Conservation (phyloP, 768 basidiomycete species). For the Gautieria morchelliformis region DNA sequence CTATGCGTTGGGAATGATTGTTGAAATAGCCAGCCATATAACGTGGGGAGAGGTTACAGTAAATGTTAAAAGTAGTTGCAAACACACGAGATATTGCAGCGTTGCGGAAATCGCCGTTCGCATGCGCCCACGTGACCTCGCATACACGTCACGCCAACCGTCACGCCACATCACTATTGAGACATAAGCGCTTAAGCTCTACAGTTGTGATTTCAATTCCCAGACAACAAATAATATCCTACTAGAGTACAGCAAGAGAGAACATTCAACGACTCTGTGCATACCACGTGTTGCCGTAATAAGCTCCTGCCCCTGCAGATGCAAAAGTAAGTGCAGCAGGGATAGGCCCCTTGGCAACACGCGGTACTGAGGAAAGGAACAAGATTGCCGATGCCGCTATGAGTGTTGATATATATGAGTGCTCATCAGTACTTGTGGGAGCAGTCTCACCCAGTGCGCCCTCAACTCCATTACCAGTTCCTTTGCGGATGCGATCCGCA, state of each 20-base stretch:
- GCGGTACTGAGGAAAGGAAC: constrained; percentile 64
- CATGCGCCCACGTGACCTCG: background rate
- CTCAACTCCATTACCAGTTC: constrained; percentile 65
- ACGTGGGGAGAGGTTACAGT: background rate
- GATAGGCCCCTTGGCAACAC: constrained; percentile 64
- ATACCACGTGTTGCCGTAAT: constrained; percentile 34
- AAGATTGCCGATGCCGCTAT: constrained; percentile 70
- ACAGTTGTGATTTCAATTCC: background rate
- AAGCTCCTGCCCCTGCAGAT: constrained; percentile 48
- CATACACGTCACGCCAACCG: too few species aligned
- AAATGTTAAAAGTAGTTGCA: background rate
- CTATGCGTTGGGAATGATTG: constrained; percentile 51
- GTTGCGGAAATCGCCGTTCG: background rate
- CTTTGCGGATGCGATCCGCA: constrained; percentile 64
- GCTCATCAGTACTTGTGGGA: background rate
- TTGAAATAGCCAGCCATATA: constrained; percentile 71
- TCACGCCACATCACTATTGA: too few species aligned
- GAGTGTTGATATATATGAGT: background rate
- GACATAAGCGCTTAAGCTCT: too few species aligned
- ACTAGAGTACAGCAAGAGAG: too few species aligned
- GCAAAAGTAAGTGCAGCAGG: constrained; percentile 54
- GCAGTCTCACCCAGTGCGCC: constrained; percentile 49
- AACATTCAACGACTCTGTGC: background rate
- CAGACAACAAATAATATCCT: background rate
- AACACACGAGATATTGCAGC: background rate